Percentiles rank a stretch among this genome's conserved stretches.
phyloP scores from a whole-genome alignment of 345 rosid species.

The Pistacia vera region DNA sequence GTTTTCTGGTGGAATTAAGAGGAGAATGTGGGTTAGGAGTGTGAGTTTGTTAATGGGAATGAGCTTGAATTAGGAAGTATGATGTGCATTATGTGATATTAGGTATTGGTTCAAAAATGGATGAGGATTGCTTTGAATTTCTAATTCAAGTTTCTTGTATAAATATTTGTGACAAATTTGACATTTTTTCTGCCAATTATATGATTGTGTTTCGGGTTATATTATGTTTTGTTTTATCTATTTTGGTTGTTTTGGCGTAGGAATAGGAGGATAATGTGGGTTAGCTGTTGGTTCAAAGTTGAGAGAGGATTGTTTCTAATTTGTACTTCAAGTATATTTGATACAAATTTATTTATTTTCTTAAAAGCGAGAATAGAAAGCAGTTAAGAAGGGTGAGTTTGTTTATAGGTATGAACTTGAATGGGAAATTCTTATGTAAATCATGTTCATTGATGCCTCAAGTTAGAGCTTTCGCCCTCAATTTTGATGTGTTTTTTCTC shows the following conservation, averaged over 20 bases:
- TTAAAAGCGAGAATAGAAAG: background rate
- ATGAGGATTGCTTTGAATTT: too few species aligned
- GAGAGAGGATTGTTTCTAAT: too few species aligned
- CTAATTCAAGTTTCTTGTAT: too few species aligned
- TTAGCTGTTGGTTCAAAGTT: too few species aligned
- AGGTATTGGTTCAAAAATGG: background rate
- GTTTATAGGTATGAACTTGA: background rate
- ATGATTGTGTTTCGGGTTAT: background rate
- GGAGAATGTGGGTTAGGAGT: background rate
- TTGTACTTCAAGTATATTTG: too few species aligned
- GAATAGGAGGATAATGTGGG: too few species aligned
- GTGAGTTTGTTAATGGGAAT: constrained; percentile 1
- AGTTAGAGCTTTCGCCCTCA: background rate
- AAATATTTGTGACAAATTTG: too few species aligned
- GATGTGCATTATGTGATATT: background rate
- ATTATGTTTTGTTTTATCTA: background rate
- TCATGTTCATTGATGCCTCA: background rate
- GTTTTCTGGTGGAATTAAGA: background rate
- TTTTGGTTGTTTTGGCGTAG: too few species aligned
- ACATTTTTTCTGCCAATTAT: too few species aligned
- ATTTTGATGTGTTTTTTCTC: background rate
- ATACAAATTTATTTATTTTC: too few species aligned
- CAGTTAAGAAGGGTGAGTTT: background rate
- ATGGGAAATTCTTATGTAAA: background rate
- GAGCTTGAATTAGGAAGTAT: constrained; percentile 3